These are phyloP conservation scores for Juncus inflexus DNA, from an alignment of 176 grass and related monocot genomes.

Conservation along the genomic window DNA sequence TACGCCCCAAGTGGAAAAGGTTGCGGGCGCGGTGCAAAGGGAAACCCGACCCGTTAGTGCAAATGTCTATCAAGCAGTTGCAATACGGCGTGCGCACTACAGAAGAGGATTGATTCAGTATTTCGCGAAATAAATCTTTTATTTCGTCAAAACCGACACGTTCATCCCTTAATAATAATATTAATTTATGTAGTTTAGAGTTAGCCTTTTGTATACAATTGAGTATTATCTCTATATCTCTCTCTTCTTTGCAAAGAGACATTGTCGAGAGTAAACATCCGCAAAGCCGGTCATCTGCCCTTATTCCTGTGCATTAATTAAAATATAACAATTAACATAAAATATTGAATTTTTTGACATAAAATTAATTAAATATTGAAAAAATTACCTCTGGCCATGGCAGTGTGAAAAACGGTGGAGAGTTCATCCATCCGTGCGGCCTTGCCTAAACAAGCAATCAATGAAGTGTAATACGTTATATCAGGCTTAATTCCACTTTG, in stretches of 20 bases:
- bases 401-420: slow-evolving; percentile 37
- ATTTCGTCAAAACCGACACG: slow-evolving; percentile 30
- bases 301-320: too few species aligned
- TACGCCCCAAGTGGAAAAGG: slow-evolving; percentile 53
- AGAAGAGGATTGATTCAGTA: slow-evolving; percentile 36
- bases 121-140: slow-evolving; percentile 28
- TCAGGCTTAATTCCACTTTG: slow-evolving; percentile 46
- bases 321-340: too few species aligned
- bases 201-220: slow-evolving; percentile 64
- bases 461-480: slow-evolving; percentile 82
- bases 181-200: slow-evolving; percentile 37
- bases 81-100: slow-evolving; percentile 73
- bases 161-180: slow-evolving; percentile 46
- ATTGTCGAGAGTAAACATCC: slow-evolving; percentile 76
- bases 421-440: slow-evolving; percentile 45
- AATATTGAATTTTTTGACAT: not conserved
- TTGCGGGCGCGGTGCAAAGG: slow-evolving; percentile 42
- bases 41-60: slow-evolving; percentile 42
- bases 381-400: slow-evolving; percentile 37
- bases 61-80: slow-evolving; percentile 93
- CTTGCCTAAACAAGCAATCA: slow-evolving; percentile 88
- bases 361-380: slow-evolving; percentile 2
- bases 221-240: slow-evolving; percentile 40
- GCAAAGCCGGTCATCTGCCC: slow-evolving; percentile 53
- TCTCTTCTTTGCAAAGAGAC: slow-evolving; percentile 45